phyloP scores from a whole-genome alignment of 305 asterid species.

The Solanum hybrid region DNA sequence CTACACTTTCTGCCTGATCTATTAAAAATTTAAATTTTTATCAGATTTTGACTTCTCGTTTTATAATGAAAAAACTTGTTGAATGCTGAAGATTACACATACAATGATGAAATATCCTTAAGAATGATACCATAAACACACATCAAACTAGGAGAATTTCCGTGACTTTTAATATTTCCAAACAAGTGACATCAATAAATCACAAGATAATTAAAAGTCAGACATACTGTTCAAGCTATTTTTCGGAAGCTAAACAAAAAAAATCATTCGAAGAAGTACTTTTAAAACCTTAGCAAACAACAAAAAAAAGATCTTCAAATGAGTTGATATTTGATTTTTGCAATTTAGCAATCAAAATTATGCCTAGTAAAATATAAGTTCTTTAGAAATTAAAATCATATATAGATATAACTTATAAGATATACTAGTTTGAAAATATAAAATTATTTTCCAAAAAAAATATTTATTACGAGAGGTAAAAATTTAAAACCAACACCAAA shows the following conservation, averaged over 20 bases:
- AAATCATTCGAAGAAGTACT: background rate
- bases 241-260: background rate
- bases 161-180: background rate
- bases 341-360: background rate
- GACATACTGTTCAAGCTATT: background rate
- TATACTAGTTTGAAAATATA: background rate
- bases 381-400: background rate
- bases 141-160: background rate
- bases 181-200: background rate
- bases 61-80: too few species aligned
- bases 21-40: too few species aligned
- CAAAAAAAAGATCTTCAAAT: background rate
- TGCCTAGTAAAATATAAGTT: background rate
- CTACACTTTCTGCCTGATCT: background rate
- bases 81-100: background rate
- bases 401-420: background rate
- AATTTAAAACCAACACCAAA: too few species aligned
- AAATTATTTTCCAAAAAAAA: background rate
- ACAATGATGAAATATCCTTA: background rate
- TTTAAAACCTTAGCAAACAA: background rate
- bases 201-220: too few species aligned
- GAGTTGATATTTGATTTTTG: background rate
- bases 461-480: too few species aligned
- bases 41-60: too few species aligned
- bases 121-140: background rate